Evolutionary conservation across 495 filamentous ascomycete species (phyloP), one percentile per base, ranked within the genome.

Genomic region (Annulohypoxylon nitens): DNA sequence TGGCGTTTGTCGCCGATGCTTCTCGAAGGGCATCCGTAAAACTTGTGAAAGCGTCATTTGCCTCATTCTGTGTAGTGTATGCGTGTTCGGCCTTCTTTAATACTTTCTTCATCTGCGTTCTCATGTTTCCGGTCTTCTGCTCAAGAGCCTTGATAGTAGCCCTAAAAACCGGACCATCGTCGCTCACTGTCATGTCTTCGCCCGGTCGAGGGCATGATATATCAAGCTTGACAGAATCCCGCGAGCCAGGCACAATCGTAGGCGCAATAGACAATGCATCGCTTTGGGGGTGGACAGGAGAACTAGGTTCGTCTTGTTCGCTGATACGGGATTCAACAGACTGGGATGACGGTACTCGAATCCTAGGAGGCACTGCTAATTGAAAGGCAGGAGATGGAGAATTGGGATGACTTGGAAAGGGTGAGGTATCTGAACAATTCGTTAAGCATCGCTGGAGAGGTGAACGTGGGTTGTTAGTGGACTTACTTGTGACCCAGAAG

Each of bases 101-200:
- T 10, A 99, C 90, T 71, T 97, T 97, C 81, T 99, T 99, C 88
- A 98, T 98, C 74, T 93, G 92, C 26, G 87, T 82, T 41, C 93
- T 89, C 90, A 99, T 94, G 75, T 91, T 97, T n/a, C 93, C 93
- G 0, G 95, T 99, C 85, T 97, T 98, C 74, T 95, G 94, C 78
- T 99, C 96, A 37, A 98, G 82, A 1, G 94, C 91, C 78, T 98
- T 98, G 88, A 99, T 97, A 0, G 95, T 98, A 9, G 96, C 96
- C 67, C 96, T 89, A 81, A 99, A 99, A 8, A 99, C 83, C 0
- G 96, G 96, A 4, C 96, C 97, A 85, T 99, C 96, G 73, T 98
- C 96, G 16, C 90, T 89, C 14, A 89, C 88, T 70, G 91, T 91
- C 82, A 96, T 89, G 76, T 97, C 95, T 43, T 98, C 96, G 12